Conservation (phyloP, 2,329 filamentous ascomycete genomes). For the Colletotrichum sp. region DNA sequence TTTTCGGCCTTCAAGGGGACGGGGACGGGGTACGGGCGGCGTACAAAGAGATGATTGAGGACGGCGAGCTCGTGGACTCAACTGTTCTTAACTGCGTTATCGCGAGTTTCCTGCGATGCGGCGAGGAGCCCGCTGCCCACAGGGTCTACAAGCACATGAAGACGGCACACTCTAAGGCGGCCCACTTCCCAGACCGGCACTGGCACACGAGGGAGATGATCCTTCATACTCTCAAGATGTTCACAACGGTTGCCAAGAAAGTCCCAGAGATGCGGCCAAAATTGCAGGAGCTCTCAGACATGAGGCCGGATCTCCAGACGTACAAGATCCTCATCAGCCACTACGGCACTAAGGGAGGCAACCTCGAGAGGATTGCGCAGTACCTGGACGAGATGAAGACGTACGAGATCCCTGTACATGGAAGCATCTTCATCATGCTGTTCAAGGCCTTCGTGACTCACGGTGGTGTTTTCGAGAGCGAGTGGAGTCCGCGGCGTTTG, state of each 20-base stretch:
- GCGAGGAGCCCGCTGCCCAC: constrained; percentile 78
- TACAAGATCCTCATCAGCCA: constrained; percentile 82
- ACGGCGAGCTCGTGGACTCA: constrained; percentile 87
- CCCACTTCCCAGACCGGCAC: constrained; percentile 45
- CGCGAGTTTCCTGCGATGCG: constrained; percentile 74
- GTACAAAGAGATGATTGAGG: constrained; percentile 82
- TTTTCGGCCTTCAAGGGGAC: constrained; percentile 77
- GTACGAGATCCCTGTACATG: constrained; percentile 71
- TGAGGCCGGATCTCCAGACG: constrained; percentile 77
- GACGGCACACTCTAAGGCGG: constrained; percentile 47
- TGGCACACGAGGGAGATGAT: constrained; percentile 54
- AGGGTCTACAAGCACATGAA: constrained; percentile 88
- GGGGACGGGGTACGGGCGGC: constrained; percentile 74
- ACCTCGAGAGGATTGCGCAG: constrained; percentile 72
- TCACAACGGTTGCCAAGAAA: constrained; percentile 56
- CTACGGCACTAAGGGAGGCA: constrained; percentile 69
- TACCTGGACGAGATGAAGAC: constrained; percentile 82
- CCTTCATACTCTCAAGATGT: constrained; percentile 61
- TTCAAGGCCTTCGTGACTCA: constrained; percentile 82
- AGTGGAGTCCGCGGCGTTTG: constrained; percentile 76
- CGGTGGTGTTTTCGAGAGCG: constrained; percentile 65
- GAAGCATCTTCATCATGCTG: constrained; percentile 77
- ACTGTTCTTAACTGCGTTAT: constrained; percentile 88
- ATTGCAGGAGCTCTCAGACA: constrained; percentile 66
- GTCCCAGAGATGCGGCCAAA: constrained; percentile 57